Conservation (phyloP, 768 basidiomycete species). For the Russula earlei region DNA sequence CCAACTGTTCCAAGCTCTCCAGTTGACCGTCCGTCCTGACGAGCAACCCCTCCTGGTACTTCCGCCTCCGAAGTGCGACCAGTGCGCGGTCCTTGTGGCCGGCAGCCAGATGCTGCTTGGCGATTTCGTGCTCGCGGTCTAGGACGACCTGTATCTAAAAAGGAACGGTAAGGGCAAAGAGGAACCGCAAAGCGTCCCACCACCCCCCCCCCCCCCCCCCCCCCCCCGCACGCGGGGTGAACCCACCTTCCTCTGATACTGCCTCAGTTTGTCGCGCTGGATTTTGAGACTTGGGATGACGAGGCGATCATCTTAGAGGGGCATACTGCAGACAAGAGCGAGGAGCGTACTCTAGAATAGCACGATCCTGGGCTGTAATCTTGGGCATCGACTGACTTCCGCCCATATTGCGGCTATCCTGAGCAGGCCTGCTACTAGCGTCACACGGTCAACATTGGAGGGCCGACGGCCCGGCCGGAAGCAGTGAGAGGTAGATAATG, state of each 20-base stretch:
- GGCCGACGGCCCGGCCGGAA: not conserved
- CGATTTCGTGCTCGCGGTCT: slow-evolving; percentile 83
- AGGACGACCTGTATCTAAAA: slow-evolving; percentile 76
- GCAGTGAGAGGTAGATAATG: too few relatives aligned
- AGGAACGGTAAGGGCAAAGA: not conserved
- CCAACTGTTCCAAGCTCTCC: slow-evolving; percentile 81
- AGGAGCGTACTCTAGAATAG: slow-evolving; percentile 78
- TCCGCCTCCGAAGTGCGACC: slow-evolving; percentile 79
- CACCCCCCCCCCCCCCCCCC: not conserved
- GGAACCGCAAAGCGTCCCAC: not conserved
- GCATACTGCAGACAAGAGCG: slow-evolving; percentile 19
- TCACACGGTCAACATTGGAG: not conserved
- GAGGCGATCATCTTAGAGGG: slow-evolving; percentile 21
- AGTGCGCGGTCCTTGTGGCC: slow-evolving; percentile 85
- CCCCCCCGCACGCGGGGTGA: not conserved
- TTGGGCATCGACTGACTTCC: slow-evolving; percentile 69
- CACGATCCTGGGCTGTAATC: slow-evolving; percentile 88
- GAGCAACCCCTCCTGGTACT: slow-evolving; percentile 87
- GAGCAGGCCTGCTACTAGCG: not conserved
- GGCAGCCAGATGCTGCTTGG: slow-evolving; percentile 65
- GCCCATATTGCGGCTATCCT: slow-evolving; percentile 40
- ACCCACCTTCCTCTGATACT: slow-evolving; percentile 88
- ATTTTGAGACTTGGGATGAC: slow-evolving; percentile 65
- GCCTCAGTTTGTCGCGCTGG: slow-evolving; percentile 90
- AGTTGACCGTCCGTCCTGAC: slow-evolving; percentile 85